Percentiles rank a stretch among this genome's conserved stretches.
phyloP scores from a whole-genome alignment of 2,329 filamentous ascomycete species.

The Cordyceps tenuipes region DNA sequence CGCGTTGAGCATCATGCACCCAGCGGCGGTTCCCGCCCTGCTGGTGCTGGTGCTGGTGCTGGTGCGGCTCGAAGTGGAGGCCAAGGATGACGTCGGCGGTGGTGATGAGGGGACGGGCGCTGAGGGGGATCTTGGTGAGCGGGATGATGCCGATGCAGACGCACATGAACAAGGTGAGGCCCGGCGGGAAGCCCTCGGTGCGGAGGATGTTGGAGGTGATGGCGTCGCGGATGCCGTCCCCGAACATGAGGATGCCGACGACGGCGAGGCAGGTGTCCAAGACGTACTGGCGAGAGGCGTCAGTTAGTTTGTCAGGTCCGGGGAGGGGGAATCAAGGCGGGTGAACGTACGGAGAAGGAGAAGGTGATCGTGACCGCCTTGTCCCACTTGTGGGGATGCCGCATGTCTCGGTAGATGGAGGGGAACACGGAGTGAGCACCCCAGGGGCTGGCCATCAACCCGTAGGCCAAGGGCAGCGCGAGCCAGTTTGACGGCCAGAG shows the following conservation, averaged over 20 bases:
- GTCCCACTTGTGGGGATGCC: slow-evolving; percentile 71
- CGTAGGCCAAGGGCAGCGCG: slow-evolving; percentile 79
- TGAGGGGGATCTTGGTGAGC: slow-evolving; percentile 88
- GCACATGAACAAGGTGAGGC: slow-evolving; percentile 70
- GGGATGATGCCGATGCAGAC: slow-evolving; percentile 88
- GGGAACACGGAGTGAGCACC: slow-evolving; percentile 66
- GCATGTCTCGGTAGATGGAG: slow-evolving; percentile 61
- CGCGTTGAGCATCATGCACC: slow-evolving; percentile 27
- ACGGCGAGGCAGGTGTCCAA: slow-evolving; percentile 77
- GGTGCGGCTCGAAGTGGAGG: slow-evolving; percentile 46
- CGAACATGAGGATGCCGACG: slow-evolving; percentile 88
- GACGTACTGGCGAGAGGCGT: slow-evolving; percentile 45
- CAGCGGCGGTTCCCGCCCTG: slow-evolving; percentile 30
- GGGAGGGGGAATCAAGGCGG: neutral
- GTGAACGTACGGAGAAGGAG: slow-evolving; percentile 61
- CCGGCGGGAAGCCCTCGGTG: slow-evolving; percentile 63
- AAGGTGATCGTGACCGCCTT: slow-evolving; percentile 73
- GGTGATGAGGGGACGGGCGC: slow-evolving; percentile 77
- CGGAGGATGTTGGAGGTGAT: slow-evolving; percentile 84
- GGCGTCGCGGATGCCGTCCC: slow-evolving; percentile 76
- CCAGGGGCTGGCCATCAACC: slow-evolving; percentile 74
- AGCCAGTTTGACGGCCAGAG: slow-evolving; percentile 81
- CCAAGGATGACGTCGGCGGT: slow-evolving; percentile 76
- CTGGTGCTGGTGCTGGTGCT: slow-evolving; percentile 15
- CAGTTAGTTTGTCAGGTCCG: neutral